These are phyloP conservation scores for Aphanomyces astaci DNA, from an alignment of 352 stramenopile species.

Conservation along the genomic window DNA sequence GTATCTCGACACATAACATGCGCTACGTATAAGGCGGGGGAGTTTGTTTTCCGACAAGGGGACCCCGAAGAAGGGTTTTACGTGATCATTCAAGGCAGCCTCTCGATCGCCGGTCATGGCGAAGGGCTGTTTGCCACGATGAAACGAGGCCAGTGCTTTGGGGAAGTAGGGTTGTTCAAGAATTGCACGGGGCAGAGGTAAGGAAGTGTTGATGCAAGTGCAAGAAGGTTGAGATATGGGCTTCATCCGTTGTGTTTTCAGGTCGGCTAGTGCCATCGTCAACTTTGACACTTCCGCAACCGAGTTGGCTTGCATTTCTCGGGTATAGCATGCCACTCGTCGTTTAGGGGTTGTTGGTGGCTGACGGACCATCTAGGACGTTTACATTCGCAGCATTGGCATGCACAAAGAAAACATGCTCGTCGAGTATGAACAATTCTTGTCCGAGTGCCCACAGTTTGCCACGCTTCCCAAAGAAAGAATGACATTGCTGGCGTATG, in stretches of 20 bases:
- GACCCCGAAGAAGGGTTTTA: conserved; percentile 65
- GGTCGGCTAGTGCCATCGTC: conserved; percentile 48
- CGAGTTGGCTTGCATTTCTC: conserved; percentile 48
- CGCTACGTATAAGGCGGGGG: conserved; percentile 33
- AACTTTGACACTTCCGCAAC: conserved; percentile 42
- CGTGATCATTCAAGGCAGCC: conserved; percentile 54
- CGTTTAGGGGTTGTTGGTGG: neutral
- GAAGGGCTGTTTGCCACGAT: conserved; percentile 64
- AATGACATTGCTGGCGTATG: conserved; percentile 59
- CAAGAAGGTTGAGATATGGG: neutral
- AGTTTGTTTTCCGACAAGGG: conserved; percentile 65
- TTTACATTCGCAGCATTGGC: conserved; percentile 61
- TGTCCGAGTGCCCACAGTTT: conserved; percentile 48
- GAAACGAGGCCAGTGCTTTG: conserved; percentile 54
- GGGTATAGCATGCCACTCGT: conserved; percentile 15
- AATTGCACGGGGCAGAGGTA: conserved; percentile 19
- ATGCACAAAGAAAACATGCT: conserved; percentile 65
- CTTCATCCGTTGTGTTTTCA: conserved; percentile 22
- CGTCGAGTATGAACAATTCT: conserved; percentile 39
- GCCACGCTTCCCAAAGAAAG: conserved; percentile 36
- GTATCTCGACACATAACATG: conserved; percentile 43
- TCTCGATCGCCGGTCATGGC: conserved; percentile 55
- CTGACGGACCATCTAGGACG: conserved; percentile 25
- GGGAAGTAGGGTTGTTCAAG: conserved; percentile 63
- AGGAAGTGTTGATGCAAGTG: conserved; percentile 16